A percentile compares a stretch with the other conserved stretches of the same genome.
Conservation (phyloP, 2,329 filamentous ascomycete genomes). For the Hymenotorrendiella dingleyae region DNA sequence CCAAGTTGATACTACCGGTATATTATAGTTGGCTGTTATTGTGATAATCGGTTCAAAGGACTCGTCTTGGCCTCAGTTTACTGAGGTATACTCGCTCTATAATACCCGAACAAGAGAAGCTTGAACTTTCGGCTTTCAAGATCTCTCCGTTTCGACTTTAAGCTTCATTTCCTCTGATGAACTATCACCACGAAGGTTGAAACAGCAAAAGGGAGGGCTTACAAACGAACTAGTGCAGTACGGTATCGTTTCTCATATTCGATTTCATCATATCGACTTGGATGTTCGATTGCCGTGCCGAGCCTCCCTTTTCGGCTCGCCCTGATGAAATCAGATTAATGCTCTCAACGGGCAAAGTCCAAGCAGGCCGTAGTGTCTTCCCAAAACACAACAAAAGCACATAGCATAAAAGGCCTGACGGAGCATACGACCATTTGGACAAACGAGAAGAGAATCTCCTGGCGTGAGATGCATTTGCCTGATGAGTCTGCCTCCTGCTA, state of each 20-base stretch:
- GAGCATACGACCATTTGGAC: not conserved
- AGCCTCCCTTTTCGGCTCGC: too few species aligned
- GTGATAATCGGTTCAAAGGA: too few species aligned
- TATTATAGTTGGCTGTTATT: too few species aligned
- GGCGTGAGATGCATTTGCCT: not conserved
- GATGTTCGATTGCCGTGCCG: too few species aligned
- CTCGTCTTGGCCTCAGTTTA: too few species aligned
- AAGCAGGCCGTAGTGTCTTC: constrained; percentile 3
- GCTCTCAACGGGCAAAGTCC: constrained; percentile 5
- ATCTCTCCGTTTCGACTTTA: too few species aligned
- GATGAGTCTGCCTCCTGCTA: not conserved
- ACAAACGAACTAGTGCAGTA: too few species aligned
- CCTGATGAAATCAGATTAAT: constrained; percentile 1
- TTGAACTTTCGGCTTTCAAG: not conserved
- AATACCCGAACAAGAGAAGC: not conserved
- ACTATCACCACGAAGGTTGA: too few species aligned
- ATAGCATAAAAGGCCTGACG: constrained; percentile 7
- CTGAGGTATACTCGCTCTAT: too few species aligned
- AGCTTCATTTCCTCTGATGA: too few species aligned
- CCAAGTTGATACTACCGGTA: not conserved
- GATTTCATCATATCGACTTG: too few species aligned
- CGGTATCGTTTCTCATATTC: too few species aligned
- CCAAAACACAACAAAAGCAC: not conserved
- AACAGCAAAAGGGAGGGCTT: not conserved
- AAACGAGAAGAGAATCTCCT: not conserved